These are phyloP conservation scores for Golubevia pallescens DNA, from an alignment of 1,284 basidiomycete genomes.

Conservation along the genomic window DNA sequence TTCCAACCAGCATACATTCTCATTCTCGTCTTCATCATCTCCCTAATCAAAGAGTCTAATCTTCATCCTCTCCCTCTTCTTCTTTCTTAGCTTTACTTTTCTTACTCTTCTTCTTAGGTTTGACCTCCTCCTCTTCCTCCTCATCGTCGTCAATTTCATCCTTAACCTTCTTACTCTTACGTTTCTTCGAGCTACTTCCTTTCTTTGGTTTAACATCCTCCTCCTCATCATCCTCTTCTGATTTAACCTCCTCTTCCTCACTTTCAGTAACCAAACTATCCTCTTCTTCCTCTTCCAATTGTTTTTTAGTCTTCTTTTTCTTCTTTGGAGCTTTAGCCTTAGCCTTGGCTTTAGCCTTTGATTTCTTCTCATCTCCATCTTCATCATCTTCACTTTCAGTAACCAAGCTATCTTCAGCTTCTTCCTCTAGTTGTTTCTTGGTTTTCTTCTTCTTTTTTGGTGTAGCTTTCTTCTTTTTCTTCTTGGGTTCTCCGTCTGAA, in stretches of 20 bases:
- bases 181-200: no score
- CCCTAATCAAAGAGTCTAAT: no score
- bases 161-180: constrained; percentile 64
- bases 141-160: constrained; percentile 72
- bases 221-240: constrained; percentile 68
- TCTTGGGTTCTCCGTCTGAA: constrained; percentile 69
- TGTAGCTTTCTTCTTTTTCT: constrained; percentile 69
- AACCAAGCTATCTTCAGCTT: constrained; percentile 65
- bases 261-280: constrained; percentile 2
- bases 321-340: neutral
- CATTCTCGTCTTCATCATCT: no score
- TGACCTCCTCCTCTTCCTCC: no score
- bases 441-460: constrained; percentile 62
- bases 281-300: neutral
- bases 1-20: no score
- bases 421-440: constrained; percentile 63
- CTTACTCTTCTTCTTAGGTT: no score
- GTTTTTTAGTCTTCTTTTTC: neutral
- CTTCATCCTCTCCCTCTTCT: no score
- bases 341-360: neutral
- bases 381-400: constrained; percentile 25
- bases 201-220: no score
- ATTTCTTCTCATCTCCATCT: constrained; percentile 6
- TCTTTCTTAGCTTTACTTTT: no score
- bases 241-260: constrained; percentile 1